Conservation (phyloP, 768 basidiomycete species). For the Strobilomyces dryophilus region DNA sequence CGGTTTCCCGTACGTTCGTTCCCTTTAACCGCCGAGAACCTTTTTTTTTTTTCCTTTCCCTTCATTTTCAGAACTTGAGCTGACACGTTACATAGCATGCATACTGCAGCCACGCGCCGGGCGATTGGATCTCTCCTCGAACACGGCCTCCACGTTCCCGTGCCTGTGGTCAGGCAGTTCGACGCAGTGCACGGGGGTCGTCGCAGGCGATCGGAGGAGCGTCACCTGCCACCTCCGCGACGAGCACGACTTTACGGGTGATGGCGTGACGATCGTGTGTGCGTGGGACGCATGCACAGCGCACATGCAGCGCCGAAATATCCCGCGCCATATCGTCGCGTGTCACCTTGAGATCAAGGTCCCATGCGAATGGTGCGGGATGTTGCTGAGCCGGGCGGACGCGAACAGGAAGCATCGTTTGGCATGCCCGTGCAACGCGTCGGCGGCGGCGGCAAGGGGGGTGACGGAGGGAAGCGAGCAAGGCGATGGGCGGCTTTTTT, state of each 20-base stretch:
- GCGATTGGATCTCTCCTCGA: conserved; percentile 1
- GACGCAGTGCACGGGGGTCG: conserved; percentile 8
- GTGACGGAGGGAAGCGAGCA: background rate
- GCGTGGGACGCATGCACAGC: conserved; percentile 15
- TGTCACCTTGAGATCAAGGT: conserved; percentile 24
- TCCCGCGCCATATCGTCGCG: conserved; percentile 24
- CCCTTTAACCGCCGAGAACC: background rate
- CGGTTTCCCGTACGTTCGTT: conserved; percentile 12
- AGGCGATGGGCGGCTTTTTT: conserved; percentile 1
- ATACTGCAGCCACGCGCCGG: conserved; percentile 6
- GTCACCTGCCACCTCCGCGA: conserved; percentile 20
- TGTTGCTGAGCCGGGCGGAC: conserved; percentile 20
- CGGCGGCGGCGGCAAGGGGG: background rate
- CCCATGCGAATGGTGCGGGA: conserved; percentile 10
- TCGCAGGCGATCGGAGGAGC: conserved; percentile 17
- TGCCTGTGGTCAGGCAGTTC: conserved; percentile 19
- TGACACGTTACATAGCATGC: conserved; percentile 12
- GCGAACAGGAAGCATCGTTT: conserved; percentile 21
- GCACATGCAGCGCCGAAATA: conserved; percentile 22
- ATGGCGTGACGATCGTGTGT: conserved; percentile 11
- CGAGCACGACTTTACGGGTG: conserved; percentile 18
- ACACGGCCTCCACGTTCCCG: conserved; percentile 10
- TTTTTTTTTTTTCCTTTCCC: background rate
- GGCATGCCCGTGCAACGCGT: conserved; percentile 4
- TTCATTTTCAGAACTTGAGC: background rate